These are phyloP conservation scores for Podospora pseudocomata DNA, from an alignment of 495 filamentous ascomycete species.

Conservation along the genomic window DNA sequence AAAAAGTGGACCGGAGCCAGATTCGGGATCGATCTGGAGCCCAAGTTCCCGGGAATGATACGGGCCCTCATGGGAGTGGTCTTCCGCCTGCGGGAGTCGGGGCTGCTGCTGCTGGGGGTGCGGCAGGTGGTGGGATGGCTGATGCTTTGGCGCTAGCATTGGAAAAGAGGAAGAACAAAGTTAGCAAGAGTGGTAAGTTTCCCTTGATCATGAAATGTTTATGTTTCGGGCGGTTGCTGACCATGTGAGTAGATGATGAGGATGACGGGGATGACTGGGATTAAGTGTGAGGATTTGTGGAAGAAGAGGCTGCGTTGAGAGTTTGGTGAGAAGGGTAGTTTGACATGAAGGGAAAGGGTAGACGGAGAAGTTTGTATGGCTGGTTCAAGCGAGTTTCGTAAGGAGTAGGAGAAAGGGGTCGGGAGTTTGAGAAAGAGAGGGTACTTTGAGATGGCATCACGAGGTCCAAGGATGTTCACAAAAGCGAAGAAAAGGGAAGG, in stretches of 20 bases:
- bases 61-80: constrained; percentile 54
- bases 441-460: too few relatives aligned
- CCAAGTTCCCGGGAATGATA: constrained; percentile 49
- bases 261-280: constrained; percentile 74
- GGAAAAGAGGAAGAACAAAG: constrained; percentile 79
- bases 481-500: background rate
- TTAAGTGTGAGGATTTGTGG: constrained; percentile 26
- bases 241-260: constrained; percentile 61
- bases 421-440: too few relatives aligned
- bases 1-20: constrained; percentile 73
- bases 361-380: too few relatives aligned
- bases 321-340: background rate
- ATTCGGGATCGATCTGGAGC: constrained; percentile 80
- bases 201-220: constrained; percentile 8
- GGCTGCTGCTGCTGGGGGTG: constrained; percentile 41
- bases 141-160: constrained; percentile 76
- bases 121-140: constrained; percentile 61
- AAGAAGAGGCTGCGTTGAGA: background rate
- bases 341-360: too few relatives aligned
- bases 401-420: too few relatives aligned
- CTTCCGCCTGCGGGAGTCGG: constrained; percentile 49
- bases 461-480: background rate
- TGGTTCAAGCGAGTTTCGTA: too few relatives aligned
- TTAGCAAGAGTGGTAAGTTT: constrained; percentile 83
- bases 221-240: constrained; percentile 19